Conservation (phyloP, 208 protist species). For the Trypanosoma brucei region DNA sequence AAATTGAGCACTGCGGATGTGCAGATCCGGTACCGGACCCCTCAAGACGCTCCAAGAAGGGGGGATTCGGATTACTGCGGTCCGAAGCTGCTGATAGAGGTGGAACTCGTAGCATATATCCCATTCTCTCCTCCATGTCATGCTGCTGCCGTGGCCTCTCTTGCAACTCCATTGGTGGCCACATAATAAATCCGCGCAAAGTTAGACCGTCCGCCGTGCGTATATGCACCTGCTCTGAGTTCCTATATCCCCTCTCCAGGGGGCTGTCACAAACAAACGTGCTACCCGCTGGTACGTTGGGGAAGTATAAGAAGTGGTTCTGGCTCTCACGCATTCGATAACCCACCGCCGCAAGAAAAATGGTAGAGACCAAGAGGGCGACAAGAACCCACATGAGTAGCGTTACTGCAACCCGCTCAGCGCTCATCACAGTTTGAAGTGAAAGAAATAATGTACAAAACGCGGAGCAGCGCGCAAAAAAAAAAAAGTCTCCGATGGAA, state of each 20-base stretch:
- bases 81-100: too few species aligned
- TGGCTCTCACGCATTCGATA: conserved; percentile 37
- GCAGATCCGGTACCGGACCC: not conserved
- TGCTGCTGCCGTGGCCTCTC: not conserved
- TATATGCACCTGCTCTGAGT: conserved; percentile 66
- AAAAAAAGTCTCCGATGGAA: not conserved
- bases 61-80: too few species aligned
- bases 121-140: not conserved
- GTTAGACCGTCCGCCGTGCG: conserved; percentile 56
- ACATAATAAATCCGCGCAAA: conserved; percentile 75
- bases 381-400: conserved; percentile 15
- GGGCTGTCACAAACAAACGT: conserved; percentile 55
- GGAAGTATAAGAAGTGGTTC: conserved; percentile 67
- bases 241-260: conserved; percentile 33
- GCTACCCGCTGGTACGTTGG: conserved; percentile 53
- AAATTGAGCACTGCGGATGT: conserved; percentile 44
- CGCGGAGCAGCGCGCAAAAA: not conserved
- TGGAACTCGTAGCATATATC: not conserved
- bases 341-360: conserved; percentile 22
- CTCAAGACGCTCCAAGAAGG: too few species aligned
- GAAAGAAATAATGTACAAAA: not conserved
- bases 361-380: conserved; percentile 13
- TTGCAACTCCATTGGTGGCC: conserved; percentile 31
- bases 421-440: conserved; percentile 4
- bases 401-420: conserved; percentile 14